Evolutionary conservation across 192 early-diverging fungal genomes (phyloP).

Genomic region (Linnemannia elongata): DNA sequence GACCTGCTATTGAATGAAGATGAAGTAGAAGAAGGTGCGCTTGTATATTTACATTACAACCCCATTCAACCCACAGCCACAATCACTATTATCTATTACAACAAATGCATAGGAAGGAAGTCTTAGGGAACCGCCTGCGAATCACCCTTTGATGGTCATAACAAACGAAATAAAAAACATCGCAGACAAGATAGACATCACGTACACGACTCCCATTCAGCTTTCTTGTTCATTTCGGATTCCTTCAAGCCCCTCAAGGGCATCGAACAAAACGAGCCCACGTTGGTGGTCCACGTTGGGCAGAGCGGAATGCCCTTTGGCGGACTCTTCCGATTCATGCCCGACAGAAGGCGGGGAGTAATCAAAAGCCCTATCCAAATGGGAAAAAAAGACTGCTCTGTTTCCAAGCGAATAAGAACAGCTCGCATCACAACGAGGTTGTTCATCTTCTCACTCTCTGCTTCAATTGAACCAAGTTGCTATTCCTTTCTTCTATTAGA

Average conservation of each 20-base stretch:
- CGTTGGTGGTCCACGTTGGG: not conserved
- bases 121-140: not conserved
- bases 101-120: not conserved
- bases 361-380: no score
- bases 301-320: not conserved
- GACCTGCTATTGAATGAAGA: conserved; percentile 5
- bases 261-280: not conserved
- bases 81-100: not conserved
- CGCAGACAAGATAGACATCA: not conserved
- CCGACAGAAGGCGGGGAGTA: no score
- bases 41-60: not conserved
- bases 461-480: no score
- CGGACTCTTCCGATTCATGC: not conserved
- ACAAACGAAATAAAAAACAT: not conserved
- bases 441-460: not conserved
- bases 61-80: not conserved
- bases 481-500: not conserved
- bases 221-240: no score
- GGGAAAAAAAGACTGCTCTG: not conserved
- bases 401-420: not conserved
- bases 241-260: not conserved
- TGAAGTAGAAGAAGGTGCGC: not conserved
- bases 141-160: not conserved
- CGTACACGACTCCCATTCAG: not conserved
- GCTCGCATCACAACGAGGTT: not conserved